Evolutionary conservation across 768 basidiomycete genomes (phyloP).

Genomic region (Trametes cingulata): DNA sequence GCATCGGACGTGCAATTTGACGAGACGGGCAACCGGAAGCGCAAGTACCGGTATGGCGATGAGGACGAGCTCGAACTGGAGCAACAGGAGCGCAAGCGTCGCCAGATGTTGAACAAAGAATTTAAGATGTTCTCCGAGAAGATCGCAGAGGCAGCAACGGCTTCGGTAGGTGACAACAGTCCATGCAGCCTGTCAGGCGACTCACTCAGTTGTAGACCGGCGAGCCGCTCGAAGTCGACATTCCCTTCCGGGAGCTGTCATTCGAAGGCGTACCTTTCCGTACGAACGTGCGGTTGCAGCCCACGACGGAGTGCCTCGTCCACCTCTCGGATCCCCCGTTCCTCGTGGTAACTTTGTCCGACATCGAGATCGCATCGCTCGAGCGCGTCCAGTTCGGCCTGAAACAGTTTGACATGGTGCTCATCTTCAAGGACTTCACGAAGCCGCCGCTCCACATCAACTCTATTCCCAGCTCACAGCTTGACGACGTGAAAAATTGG

Average conservation of each 20-base stretch:
- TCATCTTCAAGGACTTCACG: conserved; percentile 96
- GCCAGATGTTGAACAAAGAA: conserved; percentile 89
- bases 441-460: conserved; percentile 93
- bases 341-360: conserved; percentile 90
- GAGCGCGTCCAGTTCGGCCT: conserved; percentile 96
- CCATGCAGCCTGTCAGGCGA: background rate
- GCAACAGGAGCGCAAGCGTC: conserved; percentile 90
- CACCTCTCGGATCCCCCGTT: conserved; percentile 95
- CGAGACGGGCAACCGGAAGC: conserved; percentile 98
- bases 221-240: conserved; percentile 88
- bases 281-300: conserved; percentile 91
- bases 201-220: conserved; percentile 50
- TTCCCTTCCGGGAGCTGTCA: conserved; percentile 95
- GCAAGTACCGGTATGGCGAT: conserved; percentile 95
- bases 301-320: conserved; percentile 95
- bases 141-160: conserved; percentile 79
- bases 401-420: conserved; percentile 96
- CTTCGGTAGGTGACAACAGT: conserved; percentile 56
- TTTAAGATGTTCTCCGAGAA: conserved; percentile 93
- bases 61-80: conserved; percentile 99
- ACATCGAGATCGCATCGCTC: conserved; percentile 95
- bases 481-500: conserved; percentile 99
- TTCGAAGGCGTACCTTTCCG: conserved; percentile 97
- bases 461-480: conserved; percentile 84
- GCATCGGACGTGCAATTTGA: conserved; percentile 98